These are phyloP conservation scores for Coffea canephora DNA, from an alignment of 257 asterid genomes.

Conservation along the genomic window DNA sequence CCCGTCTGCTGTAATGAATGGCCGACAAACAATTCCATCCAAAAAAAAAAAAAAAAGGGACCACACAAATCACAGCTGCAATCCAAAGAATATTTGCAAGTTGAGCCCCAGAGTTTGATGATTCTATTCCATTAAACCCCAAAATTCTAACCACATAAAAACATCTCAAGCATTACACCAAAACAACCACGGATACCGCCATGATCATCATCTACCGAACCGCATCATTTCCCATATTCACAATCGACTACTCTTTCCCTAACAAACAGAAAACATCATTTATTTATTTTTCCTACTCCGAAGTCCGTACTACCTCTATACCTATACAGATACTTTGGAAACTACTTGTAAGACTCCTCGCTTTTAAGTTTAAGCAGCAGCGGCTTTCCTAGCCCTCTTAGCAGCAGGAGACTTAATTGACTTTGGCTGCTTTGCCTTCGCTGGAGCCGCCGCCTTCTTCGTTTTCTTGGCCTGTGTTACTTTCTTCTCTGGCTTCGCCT, in stretches of 20 bases:
- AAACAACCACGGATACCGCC: background rate
- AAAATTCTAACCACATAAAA: background rate
- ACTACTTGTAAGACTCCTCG: background rate
- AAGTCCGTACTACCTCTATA: background rate
- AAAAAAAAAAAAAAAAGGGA: too few species aligned
- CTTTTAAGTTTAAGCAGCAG: constrained; percentile 32
- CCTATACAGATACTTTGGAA: constrained; percentile 4
- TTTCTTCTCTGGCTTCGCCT: constrained; percentile 34
- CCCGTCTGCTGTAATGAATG: too few species aligned
- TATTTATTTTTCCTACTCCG: background rate
- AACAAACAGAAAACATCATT: background rate
- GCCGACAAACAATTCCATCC: too few species aligned
- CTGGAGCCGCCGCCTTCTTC: constrained; percentile 36
- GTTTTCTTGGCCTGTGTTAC: constrained; percentile 30
- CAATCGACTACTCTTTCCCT: background rate
- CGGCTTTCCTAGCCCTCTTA: constrained; percentile 48
- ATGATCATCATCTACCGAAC: background rate
- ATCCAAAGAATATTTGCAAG: background rate
- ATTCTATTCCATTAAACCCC: background rate
- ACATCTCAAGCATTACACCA: background rate
- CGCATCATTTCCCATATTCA: background rate
- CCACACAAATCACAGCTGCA: too few species aligned
- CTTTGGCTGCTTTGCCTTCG: constrained; percentile 56
- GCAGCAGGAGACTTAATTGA: constrained; percentile 62
- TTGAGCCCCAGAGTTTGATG: background rate